Evolutionary conservation across 108 stramenopile genomes (phyloP).

Genomic region (Cyclostephanos tholiformis): DNA sequence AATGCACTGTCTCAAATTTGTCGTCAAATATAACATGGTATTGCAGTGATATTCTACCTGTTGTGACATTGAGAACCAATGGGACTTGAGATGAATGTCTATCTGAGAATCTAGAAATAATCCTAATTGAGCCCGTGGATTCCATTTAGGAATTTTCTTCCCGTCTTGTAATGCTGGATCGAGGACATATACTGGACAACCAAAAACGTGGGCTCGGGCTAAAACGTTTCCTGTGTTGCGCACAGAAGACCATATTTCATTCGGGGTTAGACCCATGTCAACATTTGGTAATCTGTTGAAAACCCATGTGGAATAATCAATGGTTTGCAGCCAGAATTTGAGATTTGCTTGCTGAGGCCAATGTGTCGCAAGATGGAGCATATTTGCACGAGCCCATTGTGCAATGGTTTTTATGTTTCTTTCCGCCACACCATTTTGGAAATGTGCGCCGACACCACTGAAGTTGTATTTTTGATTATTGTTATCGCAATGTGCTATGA

Average conservation of each 20-base stretch:
- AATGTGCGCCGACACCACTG: constrained; percentile 46
- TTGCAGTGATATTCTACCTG: constrained; percentile 51
- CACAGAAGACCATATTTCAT: constrained; percentile 11
- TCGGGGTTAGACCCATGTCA: constrained; percentile 34
- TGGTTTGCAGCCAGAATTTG: constrained; percentile 49
- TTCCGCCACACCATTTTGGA: constrained; percentile 15
- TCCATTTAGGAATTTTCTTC: constrained; percentile 64
- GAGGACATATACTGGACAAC: constrained; percentile 63
- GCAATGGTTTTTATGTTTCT: constrained; percentile 39
- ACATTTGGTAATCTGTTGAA: constrained; percentile 22
- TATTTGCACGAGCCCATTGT: constrained; percentile 46
- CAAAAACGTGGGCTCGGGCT: constrained; percentile 41
- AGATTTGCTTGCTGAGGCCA: constrained; percentile 42
- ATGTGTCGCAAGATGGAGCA: constrained; percentile 36
- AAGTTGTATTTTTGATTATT: constrained; percentile 3
- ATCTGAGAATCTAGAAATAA: constrained; percentile 18
- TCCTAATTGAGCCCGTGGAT: constrained; percentile 44
- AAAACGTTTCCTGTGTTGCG: constrained; percentile 19
- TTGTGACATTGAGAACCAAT: constrained; percentile 33
- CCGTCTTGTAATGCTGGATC: constrained; percentile 64
- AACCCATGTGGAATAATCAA: constrained; percentile 41
- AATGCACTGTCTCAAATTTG: constrained; percentile 18
- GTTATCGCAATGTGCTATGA: constrained; percentile 3
- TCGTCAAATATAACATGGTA: constrained; percentile 60
- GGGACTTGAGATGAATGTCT: constrained; percentile 38